Percentiles rank a stretch among this genome's conserved stretches.
These are phyloP conservation scores for Capsicum chinense DNA, from an alignment of 257 asterid species.

Conservation along the genomic window DNA sequence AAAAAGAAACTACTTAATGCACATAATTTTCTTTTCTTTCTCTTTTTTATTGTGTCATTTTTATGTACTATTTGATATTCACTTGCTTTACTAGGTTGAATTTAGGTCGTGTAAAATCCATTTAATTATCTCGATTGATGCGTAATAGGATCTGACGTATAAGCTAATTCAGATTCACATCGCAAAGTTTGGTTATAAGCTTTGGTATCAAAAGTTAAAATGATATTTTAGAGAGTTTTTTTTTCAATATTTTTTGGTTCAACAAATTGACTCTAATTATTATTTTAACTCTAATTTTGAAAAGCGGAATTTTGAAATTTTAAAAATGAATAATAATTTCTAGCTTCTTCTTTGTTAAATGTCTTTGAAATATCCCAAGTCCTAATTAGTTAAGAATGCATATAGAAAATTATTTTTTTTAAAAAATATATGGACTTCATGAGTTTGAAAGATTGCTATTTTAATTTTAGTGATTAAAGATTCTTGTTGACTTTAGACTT, in stretches of 20 bases:
- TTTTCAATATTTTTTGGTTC: too few species aligned
- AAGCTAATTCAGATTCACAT: background rate
- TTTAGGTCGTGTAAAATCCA: background rate
- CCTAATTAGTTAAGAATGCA: background rate
- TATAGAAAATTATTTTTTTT: background rate
- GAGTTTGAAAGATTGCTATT: slow-evolving; percentile 36
- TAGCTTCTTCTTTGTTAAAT: background rate
- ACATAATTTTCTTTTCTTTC: background rate
- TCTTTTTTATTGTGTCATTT: background rate
- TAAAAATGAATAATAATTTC: background rate
- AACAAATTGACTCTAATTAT: background rate
- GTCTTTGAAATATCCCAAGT: background rate
- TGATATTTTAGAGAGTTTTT: background rate
- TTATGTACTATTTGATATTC: background rate
- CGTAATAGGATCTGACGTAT: background rate
- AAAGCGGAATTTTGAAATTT: background rate
- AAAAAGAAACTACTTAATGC: background rate
- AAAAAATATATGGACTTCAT: slow-evolving; percentile 25
- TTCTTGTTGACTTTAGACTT: slow-evolving; percentile 51
- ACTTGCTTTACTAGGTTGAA: background rate
- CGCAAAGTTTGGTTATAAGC: background rate
- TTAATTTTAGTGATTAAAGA: slow-evolving; percentile 29
- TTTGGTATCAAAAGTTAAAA: background rate
- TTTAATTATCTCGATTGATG: background rate
- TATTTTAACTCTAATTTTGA: background rate